Base-by-base conservation (phyloP, 2,329 filamentous ascomycete species). In the Curvularia sp. region DNA sequence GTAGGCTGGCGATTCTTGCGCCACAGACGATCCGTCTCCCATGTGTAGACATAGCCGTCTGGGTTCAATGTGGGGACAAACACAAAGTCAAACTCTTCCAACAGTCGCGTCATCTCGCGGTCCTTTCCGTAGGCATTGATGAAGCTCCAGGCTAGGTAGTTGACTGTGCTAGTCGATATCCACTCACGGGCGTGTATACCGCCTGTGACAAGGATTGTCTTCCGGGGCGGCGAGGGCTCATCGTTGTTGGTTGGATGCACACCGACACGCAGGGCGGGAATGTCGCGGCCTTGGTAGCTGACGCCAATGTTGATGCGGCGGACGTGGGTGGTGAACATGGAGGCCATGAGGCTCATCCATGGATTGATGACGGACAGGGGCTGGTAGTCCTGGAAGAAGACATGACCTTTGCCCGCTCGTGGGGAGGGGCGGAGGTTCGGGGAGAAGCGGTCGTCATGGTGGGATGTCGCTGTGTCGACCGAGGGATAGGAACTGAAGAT, bases 131-230 rank as follows among this genome's bases (percentile, higher is more conserved):
- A 96, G 4, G 87, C 86, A 0, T 90, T 93, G 69, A 97, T 91
- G 47, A 98, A 83, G 15, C 87, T 91, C 86, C 95, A 97, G 9
- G 94, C 92, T 28, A 97, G 81, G 70, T 96, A 98, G 69, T 90
- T 96, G 51, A 96, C 92, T 0, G 93, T 96, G 70, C 89, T 95
- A 0, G 90, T 93, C 46, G 92, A 92, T 65, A 99, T 96, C 95
- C 95, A 99, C 81, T 99, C 95, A 36, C 95, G 87, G 3, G 93
- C 94, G 76, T 98, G 95, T n/a, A 91, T 83, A 48, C 94, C 94
- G 53, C 92, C 95, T 3, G 88, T 88, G 19, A 99, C 82, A 49
- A 97, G 81, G 55, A 97, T 87, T 0, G 91, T 94, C 74, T 92
- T 92, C 49, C 91, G 86, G 5, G 81, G 83, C 12, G 73, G 70